A percentile compares a stretch with the other conserved stretches of the same genome.
These are phyloP conservation scores for Globisporangium mamillatum DNA, from an alignment of 352 stramenopile genomes.

Conservation along the genomic window DNA sequence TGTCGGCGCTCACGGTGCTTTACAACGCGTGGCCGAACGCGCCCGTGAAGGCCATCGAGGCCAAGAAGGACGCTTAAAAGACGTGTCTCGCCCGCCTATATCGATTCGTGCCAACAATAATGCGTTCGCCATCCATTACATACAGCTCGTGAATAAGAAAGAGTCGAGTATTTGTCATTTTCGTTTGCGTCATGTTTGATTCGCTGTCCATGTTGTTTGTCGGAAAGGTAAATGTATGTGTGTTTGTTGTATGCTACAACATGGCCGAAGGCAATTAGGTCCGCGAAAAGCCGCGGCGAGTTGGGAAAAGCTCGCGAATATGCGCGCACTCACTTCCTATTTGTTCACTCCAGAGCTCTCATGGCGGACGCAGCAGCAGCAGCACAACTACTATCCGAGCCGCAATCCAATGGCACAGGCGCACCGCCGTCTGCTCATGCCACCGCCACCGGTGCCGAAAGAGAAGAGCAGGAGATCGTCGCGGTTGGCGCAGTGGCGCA, in stretches of 20 bases:
- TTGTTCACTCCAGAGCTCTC: not conserved
- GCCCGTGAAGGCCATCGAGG: slow-evolving; percentile 17
- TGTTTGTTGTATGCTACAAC: not conserved
- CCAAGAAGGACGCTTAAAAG: slow-evolving; percentile 16
- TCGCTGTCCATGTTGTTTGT: too few relatives aligned
- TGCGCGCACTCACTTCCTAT: not conserved
- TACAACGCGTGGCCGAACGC: slow-evolving; percentile 79
- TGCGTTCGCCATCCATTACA: not conserved
- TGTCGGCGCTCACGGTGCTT: slow-evolving; percentile 80
- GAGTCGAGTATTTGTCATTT: not conserved
- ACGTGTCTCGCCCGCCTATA: not conserved
- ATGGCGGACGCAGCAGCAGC: not conserved
- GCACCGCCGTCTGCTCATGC: not conserved
- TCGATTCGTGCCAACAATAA: not conserved
- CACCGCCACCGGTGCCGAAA: not conserved
- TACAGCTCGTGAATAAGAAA: not conserved
- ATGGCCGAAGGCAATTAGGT: not conserved
- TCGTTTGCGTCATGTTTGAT: not conserved
- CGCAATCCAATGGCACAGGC: not conserved
- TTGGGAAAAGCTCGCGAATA: slow-evolving; percentile 6
- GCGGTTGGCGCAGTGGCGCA: slow-evolving; percentile 70
- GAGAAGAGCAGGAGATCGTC: slow-evolving; percentile 54
- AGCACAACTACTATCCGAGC: not conserved
- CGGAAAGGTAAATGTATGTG: not conserved
- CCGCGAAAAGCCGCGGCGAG: slow-evolving; percentile 5